Evolutionary conservation across 2,329 filamentous ascomycete genomes (phyloP).

Genomic region (Pyrenochaeta sp.): DNA sequence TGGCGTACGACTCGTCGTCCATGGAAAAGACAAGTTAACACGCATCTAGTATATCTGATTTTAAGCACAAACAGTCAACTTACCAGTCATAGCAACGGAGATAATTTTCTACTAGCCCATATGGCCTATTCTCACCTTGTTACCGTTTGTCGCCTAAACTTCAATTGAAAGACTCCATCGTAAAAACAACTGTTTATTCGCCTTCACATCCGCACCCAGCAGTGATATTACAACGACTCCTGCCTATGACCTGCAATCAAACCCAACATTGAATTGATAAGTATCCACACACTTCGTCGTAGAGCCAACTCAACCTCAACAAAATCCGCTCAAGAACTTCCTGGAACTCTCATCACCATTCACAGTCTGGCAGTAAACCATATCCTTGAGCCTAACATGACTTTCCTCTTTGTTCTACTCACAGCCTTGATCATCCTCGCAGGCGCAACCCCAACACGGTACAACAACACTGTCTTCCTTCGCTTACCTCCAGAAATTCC

Average conservation of each 20-base stretch:
- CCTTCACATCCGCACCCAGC: background rate
- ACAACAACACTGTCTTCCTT: background rate
- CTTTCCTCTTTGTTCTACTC: background rate
- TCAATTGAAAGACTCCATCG: background rate
- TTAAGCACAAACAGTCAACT: too few species aligned
- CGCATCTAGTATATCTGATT: too few species aligned
- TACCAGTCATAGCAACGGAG: too few species aligned
- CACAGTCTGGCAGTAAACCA: background rate
- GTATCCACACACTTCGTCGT: too few species aligned
- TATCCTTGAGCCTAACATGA: background rate
- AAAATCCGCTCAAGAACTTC: background rate
- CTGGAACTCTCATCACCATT: too few species aligned
- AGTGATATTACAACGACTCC: background rate
- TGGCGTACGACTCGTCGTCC: too few species aligned
- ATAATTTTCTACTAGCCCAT: too few species aligned
- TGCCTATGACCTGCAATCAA: background rate
- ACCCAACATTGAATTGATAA: background rate
- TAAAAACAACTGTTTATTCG: background rate
- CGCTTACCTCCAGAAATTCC: conserved; percentile 49
- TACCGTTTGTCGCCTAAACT: background rate
- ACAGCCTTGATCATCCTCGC: background rate
- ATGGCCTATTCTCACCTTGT: too few species aligned
- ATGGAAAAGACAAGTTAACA: too few species aligned
- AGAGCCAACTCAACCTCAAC: background rate
- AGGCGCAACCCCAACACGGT: background rate